Conservation (phyloP, 2,329 filamentous ascomycete species). For the Cadophora luteo-olivacea region DNA sequence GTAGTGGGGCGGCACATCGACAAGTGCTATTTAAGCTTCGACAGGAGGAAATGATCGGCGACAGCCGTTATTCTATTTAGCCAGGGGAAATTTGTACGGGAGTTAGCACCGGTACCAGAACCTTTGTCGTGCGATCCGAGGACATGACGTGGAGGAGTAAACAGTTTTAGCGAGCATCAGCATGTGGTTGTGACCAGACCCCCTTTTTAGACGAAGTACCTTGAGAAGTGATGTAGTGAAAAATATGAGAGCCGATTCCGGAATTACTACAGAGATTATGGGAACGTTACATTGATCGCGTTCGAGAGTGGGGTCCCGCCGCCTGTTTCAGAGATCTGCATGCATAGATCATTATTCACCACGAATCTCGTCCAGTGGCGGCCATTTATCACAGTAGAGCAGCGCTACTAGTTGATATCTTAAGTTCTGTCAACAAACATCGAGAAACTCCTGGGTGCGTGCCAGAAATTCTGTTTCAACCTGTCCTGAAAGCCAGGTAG, state of each 20-base stretch:
- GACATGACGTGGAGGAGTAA: not conserved
- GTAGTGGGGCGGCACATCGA: constrained; percentile 4
- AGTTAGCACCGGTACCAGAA: not conserved
- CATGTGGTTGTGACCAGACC: not conserved
- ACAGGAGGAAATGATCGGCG: not conserved
- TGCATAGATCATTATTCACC: no score
- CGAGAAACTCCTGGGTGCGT: no score
- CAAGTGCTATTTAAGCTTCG: not conserved
- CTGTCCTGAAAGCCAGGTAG: no score
- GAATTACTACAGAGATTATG: not conserved
- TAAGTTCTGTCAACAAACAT: no score
- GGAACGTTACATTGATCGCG: not conserved
- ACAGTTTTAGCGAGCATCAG: not conserved
- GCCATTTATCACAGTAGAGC: no score
- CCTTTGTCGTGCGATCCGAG: not conserved
- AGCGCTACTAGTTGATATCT: no score
- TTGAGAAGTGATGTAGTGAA: not conserved
- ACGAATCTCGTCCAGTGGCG: no score
- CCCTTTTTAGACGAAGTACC: not conserved
- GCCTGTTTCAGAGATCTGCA: no score
- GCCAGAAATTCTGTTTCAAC: no score
- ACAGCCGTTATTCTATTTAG: not conserved
- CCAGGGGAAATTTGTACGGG: not conserved
- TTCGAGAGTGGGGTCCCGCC: not conserved
- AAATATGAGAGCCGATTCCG: not conserved